Evolutionary conservation across 73 alveolate species (phyloP).

Genomic region (Paramecium primaurelia): DNA sequence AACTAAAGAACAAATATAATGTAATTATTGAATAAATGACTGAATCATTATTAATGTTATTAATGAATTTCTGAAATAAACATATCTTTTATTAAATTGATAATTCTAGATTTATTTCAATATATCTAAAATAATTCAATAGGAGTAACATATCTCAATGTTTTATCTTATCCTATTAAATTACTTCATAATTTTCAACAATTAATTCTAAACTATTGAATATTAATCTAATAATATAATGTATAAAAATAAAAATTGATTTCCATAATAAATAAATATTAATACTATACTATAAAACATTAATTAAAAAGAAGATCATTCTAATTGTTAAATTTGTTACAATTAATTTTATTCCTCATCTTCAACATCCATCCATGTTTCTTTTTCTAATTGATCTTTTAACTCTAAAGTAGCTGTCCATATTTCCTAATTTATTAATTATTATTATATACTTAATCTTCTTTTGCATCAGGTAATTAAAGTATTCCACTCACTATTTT

Average conservation of each 20-base stretch:
- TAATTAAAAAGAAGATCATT: not conserved
- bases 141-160: not conserved
- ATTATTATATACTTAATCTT: not conserved
- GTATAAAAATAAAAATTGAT: not conserved
- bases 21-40: not conserved
- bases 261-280: not conserved
- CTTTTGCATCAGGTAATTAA: not conserved
- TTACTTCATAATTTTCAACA: not conserved
- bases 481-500: not conserved
- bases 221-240: conserved; percentile 91
- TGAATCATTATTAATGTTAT: not conserved
- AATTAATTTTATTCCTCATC: not conserved
- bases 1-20: not conserved
- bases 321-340: not conserved
- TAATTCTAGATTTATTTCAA: not conserved
- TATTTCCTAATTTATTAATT: not conserved
- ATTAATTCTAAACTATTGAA: conserved; percentile 43
- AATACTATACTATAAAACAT: not conserved
- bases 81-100: not conserved
- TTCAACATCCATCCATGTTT: conserved; percentile 24
- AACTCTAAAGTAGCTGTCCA: conserved; percentile 36
- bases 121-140: not conserved
- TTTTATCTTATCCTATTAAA: not conserved
- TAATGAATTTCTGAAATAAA: not conserved
- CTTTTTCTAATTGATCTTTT: conserved; percentile 4